Evolutionary conservation across 441 rosid species (phyloP), one percentile per base, ranked within the genome.

Genomic region (Eutrema salsugineum): DNA sequence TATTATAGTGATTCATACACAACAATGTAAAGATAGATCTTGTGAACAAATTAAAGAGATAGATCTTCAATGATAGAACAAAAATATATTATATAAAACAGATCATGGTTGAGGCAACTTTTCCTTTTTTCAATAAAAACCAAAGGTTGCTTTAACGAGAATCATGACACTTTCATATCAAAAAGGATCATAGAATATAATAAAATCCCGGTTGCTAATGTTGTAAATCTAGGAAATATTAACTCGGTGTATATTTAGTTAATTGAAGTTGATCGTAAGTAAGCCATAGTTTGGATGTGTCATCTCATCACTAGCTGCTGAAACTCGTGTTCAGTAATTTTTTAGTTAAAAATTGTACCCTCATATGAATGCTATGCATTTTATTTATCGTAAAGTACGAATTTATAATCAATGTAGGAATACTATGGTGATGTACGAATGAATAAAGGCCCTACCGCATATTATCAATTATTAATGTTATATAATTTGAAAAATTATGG

Each of bases 31-130:
- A 70, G 71, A 70, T 42, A 59, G 48, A 76, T 76, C 66, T 69
- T 76, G 71, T 69, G 63, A 76, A 55, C 66, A 69, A 68, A 63
- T 40, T 76, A 69, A 63, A 69, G 66, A 64, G 60, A 28, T 69
- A 70, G 71, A 76, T 75, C 56, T 70, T 75, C 66, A 64, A 76
- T 63, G 75, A 76, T 70, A 76, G 60, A 76, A 64, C 51, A 69
- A 47, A 65, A 64, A 63, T 49, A 59, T 77, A 77, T 64, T 12
- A 51, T 71, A 59, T 43, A 64, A 70, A 71, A 70, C 38, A 59
- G 44, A 77, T 77, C 76, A 77, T 77, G 76, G 72, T 51, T 71
- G 69, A 27, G 27, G 58, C 80, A 71, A 71, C 77, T 71, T 77
- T 77, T 65, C 69, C 72, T 44, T 71, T 76, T 71, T 60, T 60